These are phyloP conservation scores for Eimeria brunetti DNA, from an alignment of 169 alveolate species.

Conservation along the genomic window DNA sequence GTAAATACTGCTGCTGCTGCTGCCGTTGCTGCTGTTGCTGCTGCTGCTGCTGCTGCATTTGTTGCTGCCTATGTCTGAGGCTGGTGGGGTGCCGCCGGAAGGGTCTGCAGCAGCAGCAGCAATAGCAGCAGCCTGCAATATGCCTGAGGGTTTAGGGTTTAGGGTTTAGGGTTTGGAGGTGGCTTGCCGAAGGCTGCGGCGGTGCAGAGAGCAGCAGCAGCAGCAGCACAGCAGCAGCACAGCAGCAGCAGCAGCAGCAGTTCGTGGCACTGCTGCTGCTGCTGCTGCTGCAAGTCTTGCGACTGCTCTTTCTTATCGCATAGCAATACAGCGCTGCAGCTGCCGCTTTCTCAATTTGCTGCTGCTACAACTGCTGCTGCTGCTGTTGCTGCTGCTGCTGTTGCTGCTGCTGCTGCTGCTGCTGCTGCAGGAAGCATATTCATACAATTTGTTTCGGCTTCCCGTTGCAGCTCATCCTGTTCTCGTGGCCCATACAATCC, in stretches of 20 bases:
- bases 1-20: conserved; percentile 50
- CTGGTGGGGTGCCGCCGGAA: too few relatives aligned
- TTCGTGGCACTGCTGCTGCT: neutral
- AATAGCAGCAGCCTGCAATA: neutral
- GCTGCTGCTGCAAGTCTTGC: neutral
- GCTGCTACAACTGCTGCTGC: neutral
- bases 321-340: neutral
- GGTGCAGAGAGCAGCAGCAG: neutral
- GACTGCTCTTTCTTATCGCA: neutral
- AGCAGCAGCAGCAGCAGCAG: conserved; percentile 25
- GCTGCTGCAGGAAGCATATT: conserved; percentile 81
- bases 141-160: conserved; percentile 74
- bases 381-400: neutral
- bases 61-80: neutral
- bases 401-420: conserved; percentile 35
- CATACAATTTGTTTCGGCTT: conserved; percentile 83
- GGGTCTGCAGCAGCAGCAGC: neutral
- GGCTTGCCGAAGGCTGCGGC: neutral
- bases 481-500: conserved; percentile 91
- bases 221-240: conserved; percentile 7
- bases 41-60: conserved; percentile 1
- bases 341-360: neutral
- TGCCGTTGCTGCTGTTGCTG: conserved; percentile 30
- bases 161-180: neutral
- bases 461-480: conserved; percentile 90